Base-by-base conservation (phyloP, 495 filamentous ascomycete species). In the Elaphomyces granulatus region DNA sequence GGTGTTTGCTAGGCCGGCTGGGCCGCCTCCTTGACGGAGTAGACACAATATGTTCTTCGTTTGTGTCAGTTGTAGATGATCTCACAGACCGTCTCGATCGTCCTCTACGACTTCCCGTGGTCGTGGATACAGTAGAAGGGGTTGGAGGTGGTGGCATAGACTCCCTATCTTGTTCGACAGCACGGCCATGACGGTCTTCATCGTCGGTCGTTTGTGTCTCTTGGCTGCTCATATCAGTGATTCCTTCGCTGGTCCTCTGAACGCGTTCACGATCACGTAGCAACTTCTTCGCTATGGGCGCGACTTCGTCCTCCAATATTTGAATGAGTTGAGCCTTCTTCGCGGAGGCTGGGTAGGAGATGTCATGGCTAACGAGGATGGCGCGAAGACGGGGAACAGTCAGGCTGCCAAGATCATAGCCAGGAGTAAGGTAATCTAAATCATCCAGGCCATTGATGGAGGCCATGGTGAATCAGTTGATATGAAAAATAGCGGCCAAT, bases 311-410 rank as follows among this genome's bases (percentile, higher is more conserved):
- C 48, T 81, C 78, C 55, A 98, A 84, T 19, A 96, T 67, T 3
- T 80, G 74, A 40, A 98, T 63, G 31, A 98, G 77, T 46, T 94
- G 78, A 1, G 75, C 59, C 63, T 98, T 98, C 60, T 95, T 96
- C 23, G 81, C 77, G 36, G 86, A 74, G 6, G 84, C 74, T 1
- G 87, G 78, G 59, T 94, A 96, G 9, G 75, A 50, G 42, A 95
- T 66, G 54, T 84, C 79, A 60, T 98, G 80, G 40, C 75, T 78
- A 46, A 96, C 78, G 20, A 98, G 77, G 44, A 95, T 88, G 15
- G 80, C 82, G 34, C 90, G 82, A 40, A 98, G 71, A 26, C 78
- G 77, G 31, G 88, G 83, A 19, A 94, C 75, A 3, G 84, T 96
- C 40, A 95, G 70, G 38, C 74, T 75, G 44, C 66, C 64, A 18